Evolutionary conservation across 192 early-diverging fungal species (phyloP).

Genomic region (Diversispora epigaea): DNA sequence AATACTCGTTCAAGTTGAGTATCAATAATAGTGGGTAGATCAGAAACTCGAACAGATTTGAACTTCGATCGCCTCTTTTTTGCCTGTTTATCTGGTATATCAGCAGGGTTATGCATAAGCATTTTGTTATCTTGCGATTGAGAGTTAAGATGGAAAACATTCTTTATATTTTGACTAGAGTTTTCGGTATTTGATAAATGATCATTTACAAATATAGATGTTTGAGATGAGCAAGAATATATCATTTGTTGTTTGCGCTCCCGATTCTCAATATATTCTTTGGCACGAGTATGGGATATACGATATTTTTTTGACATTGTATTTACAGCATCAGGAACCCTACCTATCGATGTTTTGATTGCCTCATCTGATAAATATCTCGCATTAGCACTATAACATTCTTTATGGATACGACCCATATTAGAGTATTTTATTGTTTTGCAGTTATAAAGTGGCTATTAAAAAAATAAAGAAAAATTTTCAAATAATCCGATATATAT

Average conservation of each 20-base stretch:
- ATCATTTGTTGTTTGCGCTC: conserved; percentile 20
- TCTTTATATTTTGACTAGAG: neutral
- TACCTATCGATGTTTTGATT: neutral
- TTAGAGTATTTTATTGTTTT: too few species aligned
- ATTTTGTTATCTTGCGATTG: too few species aligned
- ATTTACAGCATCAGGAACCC: too few species aligned
- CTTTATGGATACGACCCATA: conserved; percentile 5
- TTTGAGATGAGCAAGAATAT: neutral
- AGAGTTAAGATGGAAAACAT: neutral
- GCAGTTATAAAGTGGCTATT: too few species aligned
- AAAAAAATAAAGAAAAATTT: too few species aligned
- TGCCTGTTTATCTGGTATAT: neutral
- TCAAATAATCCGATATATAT: too few species aligned
- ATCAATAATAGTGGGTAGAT: conserved; percentile 17
- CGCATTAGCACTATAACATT: conserved; percentile 19
- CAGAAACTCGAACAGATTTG: conserved; percentile 26
- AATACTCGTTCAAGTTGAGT: conserved; percentile 18
- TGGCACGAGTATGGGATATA: neutral
- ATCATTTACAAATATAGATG: conserved; percentile 7
- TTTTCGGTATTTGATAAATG: neutral
- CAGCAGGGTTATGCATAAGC: too few species aligned
- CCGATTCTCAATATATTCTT: conserved; percentile 11
- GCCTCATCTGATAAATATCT: conserved; percentile 23
- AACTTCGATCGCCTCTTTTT: conserved; percentile 17
- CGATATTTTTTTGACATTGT: neutral